Evolutionary conservation across 495 filamentous ascomycete genomes (phyloP), one percentile per base, ranked within the genome.

Genomic region (Penicillium argentinense): DNA sequence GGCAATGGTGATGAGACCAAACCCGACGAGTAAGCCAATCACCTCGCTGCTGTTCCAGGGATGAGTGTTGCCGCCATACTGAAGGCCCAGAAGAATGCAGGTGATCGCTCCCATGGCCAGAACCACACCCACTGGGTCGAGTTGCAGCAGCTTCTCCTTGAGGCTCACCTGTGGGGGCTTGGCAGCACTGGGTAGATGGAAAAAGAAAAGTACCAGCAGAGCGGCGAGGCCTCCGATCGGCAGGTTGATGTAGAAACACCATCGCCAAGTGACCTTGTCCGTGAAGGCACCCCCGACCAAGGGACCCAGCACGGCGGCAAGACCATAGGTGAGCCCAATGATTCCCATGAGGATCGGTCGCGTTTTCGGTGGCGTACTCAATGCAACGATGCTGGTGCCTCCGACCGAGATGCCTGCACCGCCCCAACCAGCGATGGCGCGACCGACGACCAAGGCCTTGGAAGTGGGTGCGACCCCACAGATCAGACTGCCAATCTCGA

Each of bases 351-450:
- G 75, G 4, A 72, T 57, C 1, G 78, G 75, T 18, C 77, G 66
- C 37, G 71, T 73, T 25, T 65, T 61, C 8, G 77, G 67, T 1
- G 66, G 63, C 3, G 72, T 65, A 1, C 64, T 43, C 41, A 74
- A 63, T 16, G 67, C 71, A 27, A 81, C 67, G 46, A 79, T 63
- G 5, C 37, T 58, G 16, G 39, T 43, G 3, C 23, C 45, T 1
- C 61, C 61, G 3, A 25, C 34, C 1, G 30, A 16, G 13, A 68
- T 37, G 8, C 65, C 65, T 5, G 57, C 53, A 8, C 33, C 57
- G n/a, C 87, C 88, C 13, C 88, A 42, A 8, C 88, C 88, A 12
- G 86, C 80, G 38, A 91, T 73, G n/a, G 87, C 86, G 13, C 87
- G 78, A 3, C 88, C 88, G 41, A 89, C 57, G 54, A 91, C 89